Evolutionary conservation across 768 basidiomycete species (phyloP).

Genomic region (Gautieria morchelliformis): DNA sequence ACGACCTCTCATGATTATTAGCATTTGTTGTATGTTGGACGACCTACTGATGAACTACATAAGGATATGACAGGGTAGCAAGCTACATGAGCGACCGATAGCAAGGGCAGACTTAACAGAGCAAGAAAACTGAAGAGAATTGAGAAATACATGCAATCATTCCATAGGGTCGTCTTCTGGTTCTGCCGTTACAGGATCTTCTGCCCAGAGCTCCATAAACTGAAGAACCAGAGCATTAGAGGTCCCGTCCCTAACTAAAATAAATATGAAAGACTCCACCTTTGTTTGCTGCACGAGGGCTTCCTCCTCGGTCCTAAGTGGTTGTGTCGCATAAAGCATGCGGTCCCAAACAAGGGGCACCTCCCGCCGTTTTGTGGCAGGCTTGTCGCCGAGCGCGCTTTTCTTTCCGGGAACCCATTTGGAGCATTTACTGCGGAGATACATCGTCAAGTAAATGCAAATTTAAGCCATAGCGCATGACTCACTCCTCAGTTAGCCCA

Average conservation of each 20-base stretch:
- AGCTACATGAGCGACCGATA: background rate
- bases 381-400: slow-evolving; percentile 77
- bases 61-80: background rate
- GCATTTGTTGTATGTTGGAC: background rate
- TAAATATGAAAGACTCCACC: slow-evolving; percentile 33
- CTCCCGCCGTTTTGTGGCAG: slow-evolving; percentile 54
- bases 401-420: slow-evolving; percentile 89
- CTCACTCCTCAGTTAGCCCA: slow-evolving; percentile 85
- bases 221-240: slow-evolving; percentile 18
- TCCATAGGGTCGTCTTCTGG: slow-evolving; percentile 18
- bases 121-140: background rate
- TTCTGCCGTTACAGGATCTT: slow-evolving; percentile 66
- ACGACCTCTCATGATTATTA: slow-evolving; percentile 7
- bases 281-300: slow-evolving; percentile 47
- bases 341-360: slow-evolving; percentile 63
- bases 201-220: slow-evolving; percentile 76
- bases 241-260: slow-evolving; percentile 1
- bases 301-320: slow-evolving; percentile 56
- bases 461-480: slow-evolving; percentile 9
- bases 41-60: background rate
- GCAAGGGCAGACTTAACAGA: background rate
- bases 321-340: slow-evolving; percentile 52
- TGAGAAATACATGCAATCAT: background rate
- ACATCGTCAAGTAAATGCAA: slow-evolving; percentile 1
- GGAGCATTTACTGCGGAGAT: slow-evolving; percentile 63